Percentiles rank a stretch among this genome's conserved stretches.
Evolutionary conservation across 306 rosid species (phyloP).

Genomic region (Quercus glauca): DNA sequence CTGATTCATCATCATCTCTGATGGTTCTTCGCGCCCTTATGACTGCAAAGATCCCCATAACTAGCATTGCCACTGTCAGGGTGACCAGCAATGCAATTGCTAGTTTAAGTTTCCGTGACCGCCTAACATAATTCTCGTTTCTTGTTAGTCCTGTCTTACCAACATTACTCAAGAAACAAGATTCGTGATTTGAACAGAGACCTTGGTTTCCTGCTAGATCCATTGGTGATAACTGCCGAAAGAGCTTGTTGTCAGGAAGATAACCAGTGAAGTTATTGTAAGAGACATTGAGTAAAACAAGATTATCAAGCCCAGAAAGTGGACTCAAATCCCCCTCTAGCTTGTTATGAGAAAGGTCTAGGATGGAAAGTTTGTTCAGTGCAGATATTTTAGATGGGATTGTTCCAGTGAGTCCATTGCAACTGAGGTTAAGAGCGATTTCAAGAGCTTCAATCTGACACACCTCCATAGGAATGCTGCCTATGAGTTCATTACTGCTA

Average conservation of each 20-base stretch:
- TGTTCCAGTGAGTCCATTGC: slow-evolving; percentile 63
- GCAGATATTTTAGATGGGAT: slow-evolving; percentile 71
- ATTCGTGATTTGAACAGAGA: slow-evolving; percentile 60
- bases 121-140: slow-evolving; percentile 35
- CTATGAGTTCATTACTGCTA: slow-evolving; percentile 67
- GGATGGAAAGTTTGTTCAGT: slow-evolving; percentile 71
- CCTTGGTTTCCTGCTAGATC: slow-evolving; percentile 71
- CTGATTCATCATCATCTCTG: slow-evolving; percentile 64
- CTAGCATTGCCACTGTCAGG: slow-evolving; percentile 60
- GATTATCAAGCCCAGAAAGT: slow-evolving; percentile 65
- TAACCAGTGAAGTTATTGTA: slow-evolving; percentile 66
- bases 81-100: slow-evolving; percentile 71
- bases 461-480: slow-evolving; percentile 63
- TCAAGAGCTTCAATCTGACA: slow-evolving; percentile 65
- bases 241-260: slow-evolving; percentile 84
- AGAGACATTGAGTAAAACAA: slow-evolving; percentile 86
- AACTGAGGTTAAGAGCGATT: slow-evolving; percentile 82
- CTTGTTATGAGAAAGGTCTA: slow-evolving; percentile 85
- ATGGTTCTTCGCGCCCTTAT: slow-evolving; percentile 57
- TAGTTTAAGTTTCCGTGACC: slow-evolving; percentile 57
- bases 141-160: slow-evolving; percentile 28
- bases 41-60: slow-evolving; percentile 80
- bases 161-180: slow-evolving; percentile 58
- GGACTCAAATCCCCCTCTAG: slow-evolving; percentile 71
- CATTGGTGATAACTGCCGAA: slow-evolving; percentile 63